These are phyloP conservation scores for Yamagishiella unicocca DNA, from an alignment of 139 green algal species.

Conservation along the genomic window DNA sequence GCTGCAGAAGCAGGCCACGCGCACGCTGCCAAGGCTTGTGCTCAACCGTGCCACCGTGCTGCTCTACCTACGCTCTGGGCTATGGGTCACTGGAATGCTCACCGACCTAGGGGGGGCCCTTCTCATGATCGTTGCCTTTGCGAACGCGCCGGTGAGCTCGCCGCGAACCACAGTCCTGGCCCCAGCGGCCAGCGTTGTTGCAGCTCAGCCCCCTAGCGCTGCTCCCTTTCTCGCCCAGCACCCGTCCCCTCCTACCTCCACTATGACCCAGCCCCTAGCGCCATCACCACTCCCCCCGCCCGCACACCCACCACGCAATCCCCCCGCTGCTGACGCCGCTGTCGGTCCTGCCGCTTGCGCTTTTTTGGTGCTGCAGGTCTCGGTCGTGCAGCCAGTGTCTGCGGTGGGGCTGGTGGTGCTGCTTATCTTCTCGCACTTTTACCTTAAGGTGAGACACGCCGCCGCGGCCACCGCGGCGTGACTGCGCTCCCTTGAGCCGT, in stretches of 20 bases:
- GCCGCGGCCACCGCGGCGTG: too few species aligned
- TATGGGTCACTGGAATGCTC: slow-evolving; percentile 81
- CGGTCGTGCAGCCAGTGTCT: slow-evolving; percentile 90
- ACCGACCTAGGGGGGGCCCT: slow-evolving; percentile 84
- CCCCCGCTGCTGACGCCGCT: too few species aligned
- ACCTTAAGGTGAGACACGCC: slow-evolving; percentile 76
- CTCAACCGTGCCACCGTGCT: slow-evolving; percentile 70
- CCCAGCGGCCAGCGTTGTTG: too few species aligned
- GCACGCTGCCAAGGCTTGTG: slow-evolving; percentile 67
- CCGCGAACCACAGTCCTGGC: too few species aligned
- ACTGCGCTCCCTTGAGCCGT: too few species aligned
- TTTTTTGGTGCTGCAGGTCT: slow-evolving; percentile 70
- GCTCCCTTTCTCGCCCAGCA: neutral
- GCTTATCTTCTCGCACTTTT: slow-evolving; percentile 90
- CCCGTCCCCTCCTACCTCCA: neutral
- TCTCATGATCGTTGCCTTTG: slow-evolving; percentile 89
- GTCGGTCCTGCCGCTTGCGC: too few species aligned
- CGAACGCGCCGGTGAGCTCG: slow-evolving; percentile 76
- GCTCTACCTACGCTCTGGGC: slow-evolving; percentile 69
- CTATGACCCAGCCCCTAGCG: neutral
- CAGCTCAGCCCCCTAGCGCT: too few species aligned
- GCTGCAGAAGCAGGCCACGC: slow-evolving; percentile 89
- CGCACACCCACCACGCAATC: neutral
- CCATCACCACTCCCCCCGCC: neutral
- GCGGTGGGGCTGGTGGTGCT: slow-evolving; percentile 86